Base-by-base conservation (phyloP, 768 basidiomycete genomes). In the Calocera viscosa region DNA sequence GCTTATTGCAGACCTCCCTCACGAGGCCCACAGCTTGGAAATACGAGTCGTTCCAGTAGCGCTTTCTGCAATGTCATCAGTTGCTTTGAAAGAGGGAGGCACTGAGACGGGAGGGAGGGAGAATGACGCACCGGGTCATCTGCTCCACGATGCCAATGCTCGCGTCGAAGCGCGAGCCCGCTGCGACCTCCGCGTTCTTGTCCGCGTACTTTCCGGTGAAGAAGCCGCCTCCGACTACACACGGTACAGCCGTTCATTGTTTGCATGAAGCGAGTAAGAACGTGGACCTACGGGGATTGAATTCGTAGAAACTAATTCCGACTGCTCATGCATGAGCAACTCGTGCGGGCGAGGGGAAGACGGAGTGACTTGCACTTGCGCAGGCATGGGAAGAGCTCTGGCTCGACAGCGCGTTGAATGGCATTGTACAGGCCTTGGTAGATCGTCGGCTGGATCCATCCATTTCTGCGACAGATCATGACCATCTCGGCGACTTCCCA, bases 151-250 rank as follows among this genome's bases (percentile, higher is more conserved):
- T 38, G 47, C 60, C 73, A n/a, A n/a, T 78, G 17, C 73, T 72
- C 0, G 80, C 76, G 68, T 86, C 83, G 70, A 86, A 86, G n/a
- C 85, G 79, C 12, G 82, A 82, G 19, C 85, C 84, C 22, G 77
- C 67, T 67, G 84, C 83, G 33, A 77, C 75, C 2, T 5, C 11
- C 7, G 73, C 40, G 1, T 33, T 28, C 12, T 75, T 65, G 0
- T 77, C 68, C 65, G 60, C 70, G 70, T 77, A 76, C 10, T 72
- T 67, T 28, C 80, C 79, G 3, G 82, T 84, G 66, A 74, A 74
- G 71, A 78, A 77, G 0, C 78, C 78, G 14, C 78, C 78, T 7
- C 73, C 74, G 28, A 80, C 76, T 76, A 66, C 17, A 64, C 41
- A 16, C 40, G 32, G 0, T 28, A 69, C 11, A 67, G 49, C 38